Evolutionary conservation across 495 filamentous ascomycete species (phyloP).

Genomic region (Aspergillus diversus): DNA sequence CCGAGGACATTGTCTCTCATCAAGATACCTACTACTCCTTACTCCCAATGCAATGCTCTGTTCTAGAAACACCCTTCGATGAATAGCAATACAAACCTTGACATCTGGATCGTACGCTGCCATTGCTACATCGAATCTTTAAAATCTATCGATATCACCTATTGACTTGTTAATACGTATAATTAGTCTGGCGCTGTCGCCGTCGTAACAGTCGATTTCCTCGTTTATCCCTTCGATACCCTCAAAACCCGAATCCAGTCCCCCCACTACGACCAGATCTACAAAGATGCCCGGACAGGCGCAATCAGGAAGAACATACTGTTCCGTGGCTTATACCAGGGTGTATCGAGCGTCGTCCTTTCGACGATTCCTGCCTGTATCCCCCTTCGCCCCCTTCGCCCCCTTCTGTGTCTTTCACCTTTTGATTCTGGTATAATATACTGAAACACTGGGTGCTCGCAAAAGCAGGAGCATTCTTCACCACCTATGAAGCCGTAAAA

Average conservation of each 20-base stretch:
- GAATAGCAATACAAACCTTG: conserved; percentile 53
- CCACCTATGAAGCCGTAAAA: conserved; percentile 81
- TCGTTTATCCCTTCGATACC: conserved; percentile 84
- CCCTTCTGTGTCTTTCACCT: not conserved
- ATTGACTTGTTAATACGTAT: not conserved
- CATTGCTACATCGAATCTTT: not conserved
- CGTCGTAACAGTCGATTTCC: conserved; percentile 76
- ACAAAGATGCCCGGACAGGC: conserved; percentile 56
- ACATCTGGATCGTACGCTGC: conserved; percentile 54
- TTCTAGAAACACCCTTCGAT: not conserved
- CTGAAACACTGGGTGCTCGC: not conserved
- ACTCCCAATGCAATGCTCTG: not conserved
- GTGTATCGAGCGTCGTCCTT: conserved; percentile 84
- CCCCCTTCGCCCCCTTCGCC: conserved; percentile 21
- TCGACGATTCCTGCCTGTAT: conserved; percentile 82
- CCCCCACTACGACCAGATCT: conserved; percentile 67
- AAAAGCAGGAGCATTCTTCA: conserved; percentile 85
- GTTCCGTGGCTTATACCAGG: conserved; percentile 83
- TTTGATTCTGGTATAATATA: not conserved
- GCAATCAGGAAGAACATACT: conserved; percentile 57
- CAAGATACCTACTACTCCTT: not conserved
- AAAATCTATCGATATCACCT: conserved; percentile 8
- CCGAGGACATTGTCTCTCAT: not conserved
- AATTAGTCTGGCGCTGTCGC: conserved; percentile 78
- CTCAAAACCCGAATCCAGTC: conserved; percentile 86